A percentile compares a stretch with the other conserved stretches of the same genome.
phyloP scores from a whole-genome alignment of 768 basidiomycete genomes.

The Postia placenta region DNA sequence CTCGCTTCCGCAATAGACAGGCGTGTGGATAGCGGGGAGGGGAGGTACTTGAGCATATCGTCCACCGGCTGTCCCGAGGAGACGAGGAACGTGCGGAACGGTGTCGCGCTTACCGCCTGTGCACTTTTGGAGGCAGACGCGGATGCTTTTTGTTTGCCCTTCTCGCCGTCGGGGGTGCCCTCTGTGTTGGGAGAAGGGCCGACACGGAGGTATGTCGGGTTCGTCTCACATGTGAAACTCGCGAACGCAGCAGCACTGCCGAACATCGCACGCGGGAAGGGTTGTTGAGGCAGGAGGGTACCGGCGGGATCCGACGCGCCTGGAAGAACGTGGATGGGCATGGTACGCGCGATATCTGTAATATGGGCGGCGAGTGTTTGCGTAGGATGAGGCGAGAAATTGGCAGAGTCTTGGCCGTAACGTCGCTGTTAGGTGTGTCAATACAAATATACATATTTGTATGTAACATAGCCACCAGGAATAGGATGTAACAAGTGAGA shows the following conservation, averaged over 20 bases:
- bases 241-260: slow-evolving; percentile 51
- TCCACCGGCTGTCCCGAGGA: slow-evolving; percentile 91
- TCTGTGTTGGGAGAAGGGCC: slow-evolving; percentile 34
- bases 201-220: slow-evolving; percentile 81
- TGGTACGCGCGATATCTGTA: slow-evolving; percentile 63
- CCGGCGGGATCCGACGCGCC: slow-evolving; percentile 87
- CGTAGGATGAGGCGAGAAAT: slow-evolving; percentile 74
- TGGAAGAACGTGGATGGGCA: slow-evolving; percentile 86
- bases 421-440: slow-evolving; percentile 42
- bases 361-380: slow-evolving; percentile 63
- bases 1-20: slow-evolving; percentile 73
- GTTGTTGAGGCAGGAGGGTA: slow-evolving; percentile 87
- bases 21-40: slow-evolving; percentile 62
- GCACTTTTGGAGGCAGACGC: slow-evolving; percentile 10
- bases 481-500: background rate
- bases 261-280: slow-evolving; percentile 90
- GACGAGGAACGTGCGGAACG: slow-evolving; percentile 60
- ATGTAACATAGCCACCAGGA: background rate
- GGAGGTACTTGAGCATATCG: slow-evolving; percentile 92
- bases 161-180: background rate
- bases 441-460: background rate
- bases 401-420: slow-evolving; percentile 55
- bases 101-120: slow-evolving; percentile 5
- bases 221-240: slow-evolving; percentile 76
- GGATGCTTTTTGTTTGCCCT: slow-evolving; percentile 6